A percentile compares a stretch with the other conserved stretches of the same genome.
Conservation (phyloP, 2,329 filamentous ascomycete species). For the Fusarium coffeatum region DNA sequence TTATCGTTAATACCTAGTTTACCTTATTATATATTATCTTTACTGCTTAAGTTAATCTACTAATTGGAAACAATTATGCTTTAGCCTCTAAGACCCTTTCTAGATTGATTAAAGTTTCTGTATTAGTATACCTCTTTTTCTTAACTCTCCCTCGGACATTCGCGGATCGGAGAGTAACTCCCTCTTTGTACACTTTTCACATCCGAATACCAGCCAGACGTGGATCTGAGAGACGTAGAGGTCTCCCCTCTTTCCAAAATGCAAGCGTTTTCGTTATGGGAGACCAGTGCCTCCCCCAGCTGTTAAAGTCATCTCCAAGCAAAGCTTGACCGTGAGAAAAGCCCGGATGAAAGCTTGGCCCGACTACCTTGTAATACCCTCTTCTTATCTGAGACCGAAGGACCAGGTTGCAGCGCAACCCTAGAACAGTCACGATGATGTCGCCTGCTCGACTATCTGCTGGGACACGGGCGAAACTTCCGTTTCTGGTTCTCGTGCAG, state of each 20-base stretch:
- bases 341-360: background rate
- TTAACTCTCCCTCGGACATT: background rate
- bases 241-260: background rate
- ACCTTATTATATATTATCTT: too few relatives aligned
- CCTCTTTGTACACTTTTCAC: background rate
- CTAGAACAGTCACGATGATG: background rate
- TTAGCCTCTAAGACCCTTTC: background rate
- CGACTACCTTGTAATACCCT: background rate
- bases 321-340: background rate
- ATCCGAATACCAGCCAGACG: background rate
- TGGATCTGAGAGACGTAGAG: background rate
- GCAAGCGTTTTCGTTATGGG: background rate
- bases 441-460: background rate
- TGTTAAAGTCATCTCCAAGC: background rate
- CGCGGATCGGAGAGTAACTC: background rate
- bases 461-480: background rate
- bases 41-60: too few relatives aligned
- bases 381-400: background rate
- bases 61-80: too few relatives aligned
- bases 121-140: background rate
- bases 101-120: background rate
- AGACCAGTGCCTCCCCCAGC: background rate
- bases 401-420: background rate
- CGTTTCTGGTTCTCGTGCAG: background rate
- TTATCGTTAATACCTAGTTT: too few relatives aligned